A percentile compares a stretch with the other conserved stretches of the same genome.
phyloP scores from a whole-genome alignment of 768 basidiomycete species.

The Mrakia frigida region DNA sequence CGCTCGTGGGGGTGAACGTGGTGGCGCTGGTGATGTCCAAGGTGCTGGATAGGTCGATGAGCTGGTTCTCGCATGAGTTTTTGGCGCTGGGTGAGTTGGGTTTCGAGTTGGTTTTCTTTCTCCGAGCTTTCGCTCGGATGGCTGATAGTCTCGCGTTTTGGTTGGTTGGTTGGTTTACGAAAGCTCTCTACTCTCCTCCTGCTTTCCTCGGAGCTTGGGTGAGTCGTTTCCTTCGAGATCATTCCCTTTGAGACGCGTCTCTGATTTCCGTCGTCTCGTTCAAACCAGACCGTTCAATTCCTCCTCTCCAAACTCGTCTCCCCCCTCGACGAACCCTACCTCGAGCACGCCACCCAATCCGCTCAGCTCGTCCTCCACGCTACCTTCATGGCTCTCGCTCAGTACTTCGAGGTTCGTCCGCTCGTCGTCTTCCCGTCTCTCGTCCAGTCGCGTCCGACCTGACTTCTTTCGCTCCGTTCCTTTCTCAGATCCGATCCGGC shows the following conservation, averaged over 20 bases:
- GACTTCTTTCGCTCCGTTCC: background rate
- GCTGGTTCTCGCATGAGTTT: constrained; percentile 22
- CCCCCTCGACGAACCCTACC: background rate
- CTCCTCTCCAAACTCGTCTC: constrained; percentile 1
- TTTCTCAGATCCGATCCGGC: background rate
- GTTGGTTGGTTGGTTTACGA: no score
- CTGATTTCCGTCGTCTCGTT: no score
- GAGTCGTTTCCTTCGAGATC: background rate
- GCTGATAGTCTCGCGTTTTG: background rate
- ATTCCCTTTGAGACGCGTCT: no score
- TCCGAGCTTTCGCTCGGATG: no score
- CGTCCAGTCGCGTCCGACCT: background rate
- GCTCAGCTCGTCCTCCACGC: constrained; percentile 16
- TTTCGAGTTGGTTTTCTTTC: background rate
- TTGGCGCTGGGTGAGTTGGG: background rate
- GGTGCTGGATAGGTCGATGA: constrained; percentile 22
- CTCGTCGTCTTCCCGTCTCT: background rate
- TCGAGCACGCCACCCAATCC: constrained; percentile 22
- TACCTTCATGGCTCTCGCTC: constrained; percentile 9
- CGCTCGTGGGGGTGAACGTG: constrained; percentile 14
- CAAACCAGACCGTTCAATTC: constrained; percentile 19
- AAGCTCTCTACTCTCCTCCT: constrained; percentile 23
- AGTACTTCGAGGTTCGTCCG: constrained; percentile 5
- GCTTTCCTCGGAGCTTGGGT: constrained; percentile 25
- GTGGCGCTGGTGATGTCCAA: constrained; percentile 22